Base-by-base conservation (phyloP, 2,329 filamentous ascomycete species). In the Aspergillus transmontanensis region DNA sequence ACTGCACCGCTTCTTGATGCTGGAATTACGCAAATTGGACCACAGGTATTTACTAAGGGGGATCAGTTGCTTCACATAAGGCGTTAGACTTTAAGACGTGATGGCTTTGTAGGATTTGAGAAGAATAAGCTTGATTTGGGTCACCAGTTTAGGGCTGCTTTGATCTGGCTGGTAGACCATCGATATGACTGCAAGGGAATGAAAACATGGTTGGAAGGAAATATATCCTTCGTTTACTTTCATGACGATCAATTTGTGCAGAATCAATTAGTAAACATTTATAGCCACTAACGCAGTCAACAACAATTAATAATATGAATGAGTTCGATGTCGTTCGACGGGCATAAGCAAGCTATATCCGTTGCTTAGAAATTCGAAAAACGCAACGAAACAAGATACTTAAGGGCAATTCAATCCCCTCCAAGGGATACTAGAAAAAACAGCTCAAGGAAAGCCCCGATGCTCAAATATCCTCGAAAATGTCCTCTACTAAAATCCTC, bases 401-500 rank as follows among this genome's bases (percentile, higher is more conserved):
- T 54, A 54, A 34, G 21, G 19, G 32, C 34, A 12, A 36, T 3
- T 14, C 10, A 23, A 54, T 14, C 11, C 4, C n/a, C n/a, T 19
- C 11, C 14, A n/a, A 26, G 1, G 6, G 16, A 30, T 19, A 5
- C 6, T 19, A 16, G 3, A 28, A 19, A 50, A 5, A 50, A 3
- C 3, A 28, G 23, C 21, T 26, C 16, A 19, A n/a, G 26, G n/a
- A 16, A 30, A 11, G 0, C 23, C n/a, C 4, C n/a, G 10, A 23
- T 23, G 1, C 43, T 6, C 10, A 23, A 14, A 14, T 10, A 0
- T 11, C 19, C 16, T 21, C 16, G 6, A 53, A 43, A 28, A 65
- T 65, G 63, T 45, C 63, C 14, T 16, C 45, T 28, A 32, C 56
- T 12, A 75, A 75, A 63, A 58, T 75, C 54, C 68, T 76, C 36